Evolutionary conservation across 164 flowering plant genomes (phyloP).

Genomic region (Vitis rotundifolia): DNA sequence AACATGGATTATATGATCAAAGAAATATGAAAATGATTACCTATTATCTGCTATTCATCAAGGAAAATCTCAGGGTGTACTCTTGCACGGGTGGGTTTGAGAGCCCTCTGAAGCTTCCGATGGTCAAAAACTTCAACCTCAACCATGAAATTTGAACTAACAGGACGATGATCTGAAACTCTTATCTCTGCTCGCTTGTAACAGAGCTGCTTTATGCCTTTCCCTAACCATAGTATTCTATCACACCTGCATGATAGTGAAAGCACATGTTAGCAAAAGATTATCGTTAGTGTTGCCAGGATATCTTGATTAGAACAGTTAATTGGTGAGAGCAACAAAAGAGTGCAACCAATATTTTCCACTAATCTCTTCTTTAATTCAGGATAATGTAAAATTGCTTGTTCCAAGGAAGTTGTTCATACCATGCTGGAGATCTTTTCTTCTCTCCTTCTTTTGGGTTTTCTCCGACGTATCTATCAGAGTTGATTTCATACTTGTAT

Average conservation of each 20-base stretch:
- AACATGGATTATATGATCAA: too few relatives aligned
- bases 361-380: too few relatives aligned
- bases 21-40: constrained; percentile 14
- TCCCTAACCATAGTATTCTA: constrained; percentile 86
- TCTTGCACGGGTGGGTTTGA: constrained; percentile 54
- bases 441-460: constrained; percentile 90
- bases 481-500: constrained; percentile 82
- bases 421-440: constrained; percentile 98
- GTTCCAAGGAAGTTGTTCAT: constrained; percentile 18
- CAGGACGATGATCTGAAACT: constrained; percentile 95
- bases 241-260: constrained; percentile 74
- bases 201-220: constrained; percentile 76
- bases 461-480: constrained; percentile 82
- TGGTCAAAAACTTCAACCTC: constrained; percentile 83
- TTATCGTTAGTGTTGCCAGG: too few relatives aligned
- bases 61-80: constrained; percentile 61
- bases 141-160: constrained; percentile 69
- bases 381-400: constrained; percentile 6
- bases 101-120: constrained; percentile 68
- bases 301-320: not conserved
- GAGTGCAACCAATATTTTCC: not conserved
- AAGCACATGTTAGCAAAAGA: not conserved
- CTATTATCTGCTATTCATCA: constrained; percentile 34
- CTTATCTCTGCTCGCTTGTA: constrained; percentile 61
- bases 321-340: not conserved